Percentiles rank a stretch among this genome's conserved stretches.
Conservation (phyloP, 371 early-diverging fungal genomes). For the Lichtheimia ramosa region DNA sequence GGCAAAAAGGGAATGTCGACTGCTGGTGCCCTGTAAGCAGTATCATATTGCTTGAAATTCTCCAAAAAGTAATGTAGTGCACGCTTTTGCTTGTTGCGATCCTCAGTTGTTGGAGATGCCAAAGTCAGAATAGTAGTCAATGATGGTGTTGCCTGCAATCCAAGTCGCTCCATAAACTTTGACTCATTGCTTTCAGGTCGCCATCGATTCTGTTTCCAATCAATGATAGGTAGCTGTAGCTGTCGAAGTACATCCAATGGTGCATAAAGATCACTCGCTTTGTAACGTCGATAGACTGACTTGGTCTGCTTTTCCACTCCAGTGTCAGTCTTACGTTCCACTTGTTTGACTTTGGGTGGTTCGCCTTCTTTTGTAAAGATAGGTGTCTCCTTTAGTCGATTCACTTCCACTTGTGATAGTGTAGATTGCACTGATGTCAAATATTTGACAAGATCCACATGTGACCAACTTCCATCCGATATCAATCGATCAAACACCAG, state of each 20-base stretch:
- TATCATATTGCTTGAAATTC: constrained; percentile 58
- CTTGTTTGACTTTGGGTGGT: constrained; percentile 24
- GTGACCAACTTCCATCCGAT: constrained; percentile 85
- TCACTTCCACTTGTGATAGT: constrained; percentile 61
- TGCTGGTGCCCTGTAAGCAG: constrained; percentile 38
- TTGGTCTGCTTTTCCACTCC: constrained; percentile 22
- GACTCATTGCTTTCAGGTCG: constrained; percentile 52
- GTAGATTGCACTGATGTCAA: constrained; percentile 69
- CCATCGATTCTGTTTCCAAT: constrained; percentile 68
- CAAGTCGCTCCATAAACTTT: constrained; percentile 65
- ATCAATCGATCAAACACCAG: constrained; percentile 82
- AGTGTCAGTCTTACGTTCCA: constrained; percentile 14
- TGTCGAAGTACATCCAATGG: constrained; percentile 64
- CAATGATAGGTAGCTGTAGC: constrained; percentile 70
- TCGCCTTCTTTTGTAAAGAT: constrained; percentile 69
- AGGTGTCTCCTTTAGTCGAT: constrained; percentile 62
- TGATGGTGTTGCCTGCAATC: constrained; percentile 61
- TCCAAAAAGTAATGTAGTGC: constrained; percentile 77
- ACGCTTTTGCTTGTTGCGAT: constrained; percentile 35
- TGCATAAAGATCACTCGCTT: constrained; percentile 72
- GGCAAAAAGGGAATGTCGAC: constrained; percentile 69
- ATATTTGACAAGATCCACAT: constrained; percentile 82
- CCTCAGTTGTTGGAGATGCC: constrained; percentile 44
- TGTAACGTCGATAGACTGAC: constrained; percentile 48
- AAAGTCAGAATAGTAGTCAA: constrained; percentile 51